phyloP scores from a whole-genome alignment of 441 rosid genomes.

The Mallotus japonicus region DNA sequence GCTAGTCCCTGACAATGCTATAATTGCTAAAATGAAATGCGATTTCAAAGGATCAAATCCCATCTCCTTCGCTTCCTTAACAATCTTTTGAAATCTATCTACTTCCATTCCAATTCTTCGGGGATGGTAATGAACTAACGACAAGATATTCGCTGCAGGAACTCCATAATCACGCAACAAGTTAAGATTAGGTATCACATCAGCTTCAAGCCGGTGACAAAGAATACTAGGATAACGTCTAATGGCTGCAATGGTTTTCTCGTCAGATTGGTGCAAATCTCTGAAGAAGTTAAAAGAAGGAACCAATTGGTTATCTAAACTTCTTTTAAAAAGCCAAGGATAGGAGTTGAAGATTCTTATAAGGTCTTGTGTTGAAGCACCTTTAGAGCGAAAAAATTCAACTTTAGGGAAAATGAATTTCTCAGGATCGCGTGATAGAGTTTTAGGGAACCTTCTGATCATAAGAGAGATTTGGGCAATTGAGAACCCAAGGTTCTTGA shows the following conservation, averaged over 20 bases:
- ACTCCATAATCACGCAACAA: constrained; percentile 14
- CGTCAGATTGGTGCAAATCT: constrained; percentile 9
- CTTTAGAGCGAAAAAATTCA: constrained; percentile 18
- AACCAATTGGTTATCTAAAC: constrained; percentile 13
- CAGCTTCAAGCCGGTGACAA: neutral
- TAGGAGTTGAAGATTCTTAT: neutral
- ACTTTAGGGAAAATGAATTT: constrained; percentile 14
- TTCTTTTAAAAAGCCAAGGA: neutral
- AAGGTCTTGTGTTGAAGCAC: constrained; percentile 21
- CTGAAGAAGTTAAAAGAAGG: constrained; percentile 11
- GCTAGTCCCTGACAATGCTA: neutral
- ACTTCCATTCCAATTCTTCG: too few relatives aligned
- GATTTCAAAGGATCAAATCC: constrained; percentile 17
- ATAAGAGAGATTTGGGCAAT: constrained; percentile 2
- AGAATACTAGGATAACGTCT: neutral
- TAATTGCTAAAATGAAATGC: constrained; percentile 10
- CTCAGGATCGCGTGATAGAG: constrained; percentile 1
- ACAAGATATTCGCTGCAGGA: neutral
- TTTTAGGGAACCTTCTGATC: neutral
- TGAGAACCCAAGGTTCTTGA: constrained; percentile 13
- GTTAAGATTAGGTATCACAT: neutral
- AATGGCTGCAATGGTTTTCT: neutral
- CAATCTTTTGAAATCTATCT: neutral
- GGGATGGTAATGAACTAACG: neutral
- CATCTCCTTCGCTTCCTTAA: constrained; percentile 15